These are phyloP conservation scores for Ganoderma meredithae DNA, from an alignment of 1,284 basidiomycete species.

Conservation along the genomic window DNA sequence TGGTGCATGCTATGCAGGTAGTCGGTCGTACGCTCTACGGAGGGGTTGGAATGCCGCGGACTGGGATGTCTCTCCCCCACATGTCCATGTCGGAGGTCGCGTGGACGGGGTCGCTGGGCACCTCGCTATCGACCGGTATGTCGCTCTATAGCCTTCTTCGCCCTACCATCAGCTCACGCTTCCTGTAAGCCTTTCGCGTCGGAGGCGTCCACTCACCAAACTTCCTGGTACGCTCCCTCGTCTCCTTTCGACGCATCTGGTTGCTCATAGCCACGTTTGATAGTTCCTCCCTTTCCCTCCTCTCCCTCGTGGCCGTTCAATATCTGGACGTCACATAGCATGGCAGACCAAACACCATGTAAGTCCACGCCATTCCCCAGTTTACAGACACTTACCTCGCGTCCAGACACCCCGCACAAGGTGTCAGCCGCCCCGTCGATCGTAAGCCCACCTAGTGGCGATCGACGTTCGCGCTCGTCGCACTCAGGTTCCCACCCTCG, in stretches of 20 bases:
- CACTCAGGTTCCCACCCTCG: conserved; percentile 14
- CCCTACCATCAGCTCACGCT: background rate
- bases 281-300: background rate
- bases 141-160: background rate
- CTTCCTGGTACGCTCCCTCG: background rate
- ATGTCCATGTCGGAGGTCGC: background rate
- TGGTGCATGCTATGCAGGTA: background rate
- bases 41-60: background rate
- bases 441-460: conserved; percentile 19
- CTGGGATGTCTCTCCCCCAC: background rate
- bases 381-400: background rate
- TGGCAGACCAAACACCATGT: conserved; percentile 11
- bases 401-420: background rate
- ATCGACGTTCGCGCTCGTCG: conserved; percentile 19
- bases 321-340: background rate
- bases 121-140: background rate
- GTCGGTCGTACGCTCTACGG: background rate
- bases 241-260: background rate
- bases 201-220: conserved; percentile 1
- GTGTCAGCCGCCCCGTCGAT: conserved; percentile 11
- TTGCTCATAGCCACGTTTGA: background rate
- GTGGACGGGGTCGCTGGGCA: background rate
- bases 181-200: background rate
- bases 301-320: background rate
- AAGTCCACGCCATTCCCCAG: background rate